Conservation (phyloP, 495 filamentous ascomycete species). For the Penicillium samsonianum region DNA sequence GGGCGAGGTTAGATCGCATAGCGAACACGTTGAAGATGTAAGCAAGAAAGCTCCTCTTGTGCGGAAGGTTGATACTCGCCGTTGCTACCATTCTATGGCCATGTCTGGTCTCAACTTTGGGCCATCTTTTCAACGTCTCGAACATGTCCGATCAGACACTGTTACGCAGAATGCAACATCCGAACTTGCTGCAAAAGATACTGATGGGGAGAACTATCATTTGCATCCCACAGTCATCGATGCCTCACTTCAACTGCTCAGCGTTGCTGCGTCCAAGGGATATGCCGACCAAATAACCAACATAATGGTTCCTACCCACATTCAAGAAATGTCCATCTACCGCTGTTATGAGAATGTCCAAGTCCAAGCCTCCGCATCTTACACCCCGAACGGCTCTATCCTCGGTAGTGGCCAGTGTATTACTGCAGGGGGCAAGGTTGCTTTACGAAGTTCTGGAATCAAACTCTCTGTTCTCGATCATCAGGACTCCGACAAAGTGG, state of each 20-base stretch:
- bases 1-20: constrained; percentile 28
- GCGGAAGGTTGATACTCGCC: neutral
- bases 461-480: constrained; percentile 17
- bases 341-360: constrained; percentile 8
- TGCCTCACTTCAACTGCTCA: constrained; percentile 19
- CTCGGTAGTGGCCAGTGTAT: constrained; percentile 11
- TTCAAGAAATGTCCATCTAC: constrained; percentile 30
- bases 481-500: neutral
- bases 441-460: constrained; percentile 9
- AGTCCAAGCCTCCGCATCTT: constrained; percentile 10
- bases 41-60: neutral
- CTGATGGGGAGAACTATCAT: constrained; percentile 16
- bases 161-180: constrained; percentile 1
- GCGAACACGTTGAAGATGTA: neutral
- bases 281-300: constrained; percentile 5
- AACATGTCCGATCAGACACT: constrained; percentile 4
- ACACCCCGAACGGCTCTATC: constrained; percentile 13
- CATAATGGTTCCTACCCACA: constrained; percentile 29
- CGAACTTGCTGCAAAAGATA: constrained; percentile 14
- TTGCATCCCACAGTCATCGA: constrained; percentile 26
- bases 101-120: constrained; percentile 8
- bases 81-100: constrained; percentile 5
- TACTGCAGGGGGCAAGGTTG: constrained; percentile 7
- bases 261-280: constrained; percentile 16
- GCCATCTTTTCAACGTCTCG: constrained; percentile 1